These are phyloP conservation scores for Colletotrichum sansevieriae DNA, from an alignment of 2,329 filamentous ascomycete genomes.

Conservation along the genomic window DNA sequence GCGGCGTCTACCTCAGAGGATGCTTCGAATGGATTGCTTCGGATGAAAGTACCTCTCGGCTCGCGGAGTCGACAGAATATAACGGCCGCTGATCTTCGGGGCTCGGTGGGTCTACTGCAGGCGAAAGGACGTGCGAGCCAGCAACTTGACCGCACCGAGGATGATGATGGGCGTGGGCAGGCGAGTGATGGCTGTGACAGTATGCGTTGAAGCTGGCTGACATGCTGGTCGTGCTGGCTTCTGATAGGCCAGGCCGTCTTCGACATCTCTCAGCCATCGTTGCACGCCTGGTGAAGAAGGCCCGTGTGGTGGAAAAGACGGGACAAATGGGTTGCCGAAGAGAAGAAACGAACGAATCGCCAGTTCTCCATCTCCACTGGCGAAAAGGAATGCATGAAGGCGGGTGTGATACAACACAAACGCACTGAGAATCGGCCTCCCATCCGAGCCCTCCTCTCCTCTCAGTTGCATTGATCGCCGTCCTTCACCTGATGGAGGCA, in stretches of 20 bases:
- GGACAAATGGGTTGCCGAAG: conserved; percentile 1
- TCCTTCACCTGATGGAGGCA: conserved; percentile 13
- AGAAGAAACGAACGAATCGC: neutral
- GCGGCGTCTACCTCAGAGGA: conserved; percentile 8
- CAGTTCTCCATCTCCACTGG: neutral
- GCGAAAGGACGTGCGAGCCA: conserved; percentile 25
- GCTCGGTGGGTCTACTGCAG: conserved; percentile 3
- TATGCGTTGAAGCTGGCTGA: conserved; percentile 6
- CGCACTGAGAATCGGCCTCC: neutral
- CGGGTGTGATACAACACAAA: neutral
- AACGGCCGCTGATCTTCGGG: neutral
- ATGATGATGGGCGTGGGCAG: conserved; percentile 8
- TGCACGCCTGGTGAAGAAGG: neutral
- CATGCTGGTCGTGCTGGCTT: neutral
- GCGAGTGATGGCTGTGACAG: conserved; percentile 18
- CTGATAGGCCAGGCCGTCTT: conserved; percentile 18
- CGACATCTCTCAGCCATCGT: conserved; percentile 18
- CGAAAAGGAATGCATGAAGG: neutral
- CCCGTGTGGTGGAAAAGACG: conserved; percentile 21
- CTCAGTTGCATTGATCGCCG: conserved; percentile 13
- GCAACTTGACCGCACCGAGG: neutral
- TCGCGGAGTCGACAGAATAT: conserved; percentile 2
- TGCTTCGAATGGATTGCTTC: conserved; percentile 4
- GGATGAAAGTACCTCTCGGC: conserved; percentile 18
- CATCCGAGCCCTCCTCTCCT: neutral